Base-by-base conservation (phyloP, 1,284 basidiomycete species). In the Papiliotrema fonsecae region DNA sequence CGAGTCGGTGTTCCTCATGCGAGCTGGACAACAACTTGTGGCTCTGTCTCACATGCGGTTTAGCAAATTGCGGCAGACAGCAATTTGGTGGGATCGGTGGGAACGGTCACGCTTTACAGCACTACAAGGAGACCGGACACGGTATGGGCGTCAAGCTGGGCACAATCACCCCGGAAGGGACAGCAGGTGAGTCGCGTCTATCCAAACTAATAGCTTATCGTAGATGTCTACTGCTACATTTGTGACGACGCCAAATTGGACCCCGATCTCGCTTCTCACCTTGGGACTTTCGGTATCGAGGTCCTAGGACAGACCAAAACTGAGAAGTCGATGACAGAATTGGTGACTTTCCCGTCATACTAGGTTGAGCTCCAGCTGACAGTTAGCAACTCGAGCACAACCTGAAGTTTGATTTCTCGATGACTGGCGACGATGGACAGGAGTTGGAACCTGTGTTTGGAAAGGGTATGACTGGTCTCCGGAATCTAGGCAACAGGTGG, bases 301-400 rank as follows among this genome's bases (percentile, higher is more conserved):
- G 83, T 97, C 1, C 77, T 82, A 39, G 81, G 81, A 0, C 85
- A 90, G 65, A 84, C 77, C 24, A 98, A 98, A 76, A 98, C 93
- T 0, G 92, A 97, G 69, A 97, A 97, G 76, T 91, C 84, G 46
- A 91, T 97, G 86, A 96, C 93, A 0, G 94, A 98, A 67, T 77
- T 98, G 49, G 89, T 90, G 52, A 53, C 4, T 24, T 35, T n/a
- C 14, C 30, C 16, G n/a, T 30, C 11, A 16, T 18, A n/a, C n/a
- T 14, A 36, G 32, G 25, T n/a, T 13, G 2, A 21, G n/a, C n/a
- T 25, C n/a, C 42, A 30, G 16, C 45, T 54, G 31, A 55, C 47
- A 26, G 25, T 5, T 55, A 89, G 87, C 90, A 97, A 86, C 87
- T 97, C 61, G 93, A 97, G 69, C 92, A 97, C 63, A 98, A 98